phyloP scores from a whole-genome alignment of 441 rosid genomes.

The Biscutella laevigata region DNA sequence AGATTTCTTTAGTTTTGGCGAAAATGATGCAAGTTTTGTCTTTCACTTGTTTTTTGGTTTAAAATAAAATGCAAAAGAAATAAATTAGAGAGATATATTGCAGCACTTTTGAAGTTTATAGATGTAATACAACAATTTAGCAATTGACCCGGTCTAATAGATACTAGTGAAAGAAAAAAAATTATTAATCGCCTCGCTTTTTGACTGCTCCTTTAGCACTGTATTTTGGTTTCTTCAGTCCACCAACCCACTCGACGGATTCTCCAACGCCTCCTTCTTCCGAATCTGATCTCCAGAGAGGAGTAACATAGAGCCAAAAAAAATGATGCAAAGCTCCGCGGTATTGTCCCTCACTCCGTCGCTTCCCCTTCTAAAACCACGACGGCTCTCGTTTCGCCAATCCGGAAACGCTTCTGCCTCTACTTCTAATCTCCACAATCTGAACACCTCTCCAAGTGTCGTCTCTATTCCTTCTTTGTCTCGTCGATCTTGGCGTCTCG shows the following conservation, averaged over 20 bases:
- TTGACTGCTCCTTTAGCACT: too few relatives aligned
- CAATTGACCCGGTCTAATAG: too few relatives aligned
- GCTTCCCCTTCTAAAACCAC: conserved; percentile 33
- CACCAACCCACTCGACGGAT: conserved; percentile 39
- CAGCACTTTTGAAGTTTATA: too few relatives aligned
- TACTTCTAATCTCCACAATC: conserved; percentile 24
- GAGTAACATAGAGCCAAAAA: too few relatives aligned
- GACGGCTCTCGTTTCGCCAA: conserved; percentile 17
- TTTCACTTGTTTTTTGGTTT: too few relatives aligned
- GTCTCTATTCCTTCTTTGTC: conserved; percentile 36
- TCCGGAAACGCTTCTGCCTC: conserved; percentile 25
- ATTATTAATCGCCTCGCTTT: too few relatives aligned
- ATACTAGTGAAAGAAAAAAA: too few relatives aligned
- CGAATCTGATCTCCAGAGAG: conserved; percentile 30
- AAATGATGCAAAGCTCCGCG: conserved; percentile 62
- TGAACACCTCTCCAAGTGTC: conserved; percentile 28
- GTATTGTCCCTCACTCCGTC: conserved; percentile 39
- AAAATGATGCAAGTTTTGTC: too few relatives aligned
- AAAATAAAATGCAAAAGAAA: too few relatives aligned
- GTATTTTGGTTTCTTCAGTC: conserved; percentile 1
- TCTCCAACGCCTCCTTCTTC: conserved; percentile 28
- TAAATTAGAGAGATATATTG: too few relatives aligned
- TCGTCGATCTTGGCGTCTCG: conserved; percentile 52
- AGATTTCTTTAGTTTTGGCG: too few relatives aligned
- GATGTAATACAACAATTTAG: too few relatives aligned